Conservation (phyloP, 352 stramenopile genomes). For the Phytophthora lateralis region DNA sequence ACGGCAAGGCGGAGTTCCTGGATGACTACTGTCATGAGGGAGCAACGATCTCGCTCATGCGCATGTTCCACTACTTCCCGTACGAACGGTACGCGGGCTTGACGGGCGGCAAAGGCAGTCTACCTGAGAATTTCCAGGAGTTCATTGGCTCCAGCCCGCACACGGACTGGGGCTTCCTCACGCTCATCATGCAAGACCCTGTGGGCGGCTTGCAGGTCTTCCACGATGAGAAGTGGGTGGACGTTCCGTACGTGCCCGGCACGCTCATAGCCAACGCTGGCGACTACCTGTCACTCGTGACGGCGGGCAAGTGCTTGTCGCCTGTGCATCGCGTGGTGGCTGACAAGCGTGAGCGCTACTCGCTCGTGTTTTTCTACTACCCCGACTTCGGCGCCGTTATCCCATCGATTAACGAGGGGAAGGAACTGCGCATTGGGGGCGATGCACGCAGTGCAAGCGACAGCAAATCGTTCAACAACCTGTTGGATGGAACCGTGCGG, state of each 20-base stretch:
- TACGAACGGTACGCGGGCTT: constrained; percentile 59
- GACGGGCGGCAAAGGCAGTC: constrained; percentile 17
- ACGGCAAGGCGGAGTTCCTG: constrained; percentile 54
- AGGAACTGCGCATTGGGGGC: constrained; percentile 49
- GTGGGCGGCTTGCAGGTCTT: constrained; percentile 76
- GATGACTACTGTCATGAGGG: constrained; percentile 63
- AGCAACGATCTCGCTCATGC: constrained; percentile 87
- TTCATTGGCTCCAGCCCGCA: constrained; percentile 86
- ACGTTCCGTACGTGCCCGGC: constrained; percentile 74
- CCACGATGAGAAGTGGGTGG: constrained; percentile 71
- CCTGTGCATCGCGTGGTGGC: constrained; percentile 79
- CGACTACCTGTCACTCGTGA: constrained; percentile 85
- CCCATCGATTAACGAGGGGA: constrained; percentile 35
- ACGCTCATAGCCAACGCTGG: constrained; percentile 80
- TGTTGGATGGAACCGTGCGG: constrained; percentile 68
- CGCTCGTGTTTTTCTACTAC: constrained; percentile 89
- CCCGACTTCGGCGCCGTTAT: constrained; percentile 80
- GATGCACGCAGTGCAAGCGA: constrained; percentile 35
- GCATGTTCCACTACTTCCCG: constrained; percentile 86
- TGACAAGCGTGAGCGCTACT: constrained; percentile 76
- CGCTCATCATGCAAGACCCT: constrained; percentile 81
- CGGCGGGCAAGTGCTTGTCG: constrained; percentile 62
- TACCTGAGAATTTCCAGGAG: constrained; percentile 53
- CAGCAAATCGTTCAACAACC: constrained; percentile 66
- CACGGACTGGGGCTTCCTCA: constrained; percentile 87